Evolutionary conservation across 2,329 filamentous ascomycete genomes (phyloP), one percentile per base, ranked within the genome.

Genomic region (Ilyonectria sp.): DNA sequence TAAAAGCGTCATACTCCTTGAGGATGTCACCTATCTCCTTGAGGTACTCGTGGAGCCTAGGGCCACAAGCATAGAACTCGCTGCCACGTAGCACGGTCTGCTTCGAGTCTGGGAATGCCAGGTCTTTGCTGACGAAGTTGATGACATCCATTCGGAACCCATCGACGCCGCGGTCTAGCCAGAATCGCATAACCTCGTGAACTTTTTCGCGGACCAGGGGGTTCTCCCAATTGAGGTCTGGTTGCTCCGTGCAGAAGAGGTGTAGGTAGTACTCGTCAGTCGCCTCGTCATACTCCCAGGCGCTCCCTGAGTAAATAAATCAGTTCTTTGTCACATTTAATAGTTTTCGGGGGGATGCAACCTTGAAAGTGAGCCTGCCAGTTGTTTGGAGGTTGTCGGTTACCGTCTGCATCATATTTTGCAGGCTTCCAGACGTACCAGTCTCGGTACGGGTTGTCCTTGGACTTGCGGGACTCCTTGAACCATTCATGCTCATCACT

Each of bases 181-280:
- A 94, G 80, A 94, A 94, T 23, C 86, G 86, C 85, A 93, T 91
- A 23, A 90, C 86, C 46, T 90, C 84, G 77, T 93, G 91, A 2
- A 93, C 90, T 2, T 90, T 91, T 62, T 86, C 80, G 37, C 91
- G 86, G 3, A 93, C 89, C 1, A 86, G 86, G 0, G 85, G 84
- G 73, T 92, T 91, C 76, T 94, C 91, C 92, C 92, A 94, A 81
- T 94, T 94, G 46, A 95, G 86, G 71, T 94, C 93, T 0, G 93
- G 92, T 76, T 94, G 92, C 71, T 92, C 88, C 5, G 86, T 86
- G 47, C 88, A 88, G 79, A 93, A 95, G 33, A 94, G 86, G 69
- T 90, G 88, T 1, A 94, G 87, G 75, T 93, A 88, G 75, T 86
- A 87, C 69, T 87, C 84, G 11, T 80, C 78, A 0, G 85, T 86